Evolutionary conservation across 371 early-diverging fungal species (phyloP).

Genomic region (Cokeromyces recurvatus): DNA sequence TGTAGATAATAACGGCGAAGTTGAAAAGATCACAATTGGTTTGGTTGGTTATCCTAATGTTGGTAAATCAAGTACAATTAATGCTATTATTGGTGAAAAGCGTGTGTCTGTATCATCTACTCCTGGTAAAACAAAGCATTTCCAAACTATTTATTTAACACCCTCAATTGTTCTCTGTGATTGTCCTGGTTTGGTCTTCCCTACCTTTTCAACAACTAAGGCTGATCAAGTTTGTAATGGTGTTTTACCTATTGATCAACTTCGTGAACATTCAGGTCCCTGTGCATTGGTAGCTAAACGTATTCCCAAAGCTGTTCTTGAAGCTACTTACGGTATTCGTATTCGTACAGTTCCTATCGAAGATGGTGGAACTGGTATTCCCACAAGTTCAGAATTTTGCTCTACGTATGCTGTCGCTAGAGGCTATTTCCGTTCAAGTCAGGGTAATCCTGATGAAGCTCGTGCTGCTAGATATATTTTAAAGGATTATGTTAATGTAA

Average conservation of each 20-base stretch:
- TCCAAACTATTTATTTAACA: constrained; percentile 92
- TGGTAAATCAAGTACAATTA: constrained; percentile 99
- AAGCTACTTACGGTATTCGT: constrained; percentile 89
- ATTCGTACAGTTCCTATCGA: constrained; percentile 74
- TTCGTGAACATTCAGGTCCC: constrained; percentile 94
- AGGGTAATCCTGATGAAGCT: constrained; percentile 97
- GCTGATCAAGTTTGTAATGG: constrained; percentile 99
- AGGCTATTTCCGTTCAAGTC: constrained; percentile 85
- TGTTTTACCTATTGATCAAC: constrained; percentile 98
- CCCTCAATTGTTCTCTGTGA: constrained; percentile 90
- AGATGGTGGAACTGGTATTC: constrained; percentile 78
- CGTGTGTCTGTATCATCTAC: constrained; percentile 96
- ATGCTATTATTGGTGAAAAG: constrained; percentile 94
- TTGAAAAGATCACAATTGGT: constrained; percentile 78
- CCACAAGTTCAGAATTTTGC: constrained; percentile 79
- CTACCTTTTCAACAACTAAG: constrained; percentile 95
- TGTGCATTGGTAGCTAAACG: constrained; percentile 76
- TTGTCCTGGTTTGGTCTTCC: constrained; percentile 99
- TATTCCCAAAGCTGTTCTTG: constrained; percentile 88
- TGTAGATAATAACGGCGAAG: constrained; percentile 26
- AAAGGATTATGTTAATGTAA: constrained; percentile 93
- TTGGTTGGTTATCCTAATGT: constrained; percentile 99
- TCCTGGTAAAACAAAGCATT: constrained; percentile 99
- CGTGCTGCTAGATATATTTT: constrained; percentile 93
- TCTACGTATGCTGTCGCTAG: constrained; percentile 82